Percentiles rank a stretch among this genome's conserved stretches.
These are phyloP conservation scores for Aegilops longissima DNA, from an alignment of 176 grass and related monocot genomes.

Conservation along the genomic window DNA sequence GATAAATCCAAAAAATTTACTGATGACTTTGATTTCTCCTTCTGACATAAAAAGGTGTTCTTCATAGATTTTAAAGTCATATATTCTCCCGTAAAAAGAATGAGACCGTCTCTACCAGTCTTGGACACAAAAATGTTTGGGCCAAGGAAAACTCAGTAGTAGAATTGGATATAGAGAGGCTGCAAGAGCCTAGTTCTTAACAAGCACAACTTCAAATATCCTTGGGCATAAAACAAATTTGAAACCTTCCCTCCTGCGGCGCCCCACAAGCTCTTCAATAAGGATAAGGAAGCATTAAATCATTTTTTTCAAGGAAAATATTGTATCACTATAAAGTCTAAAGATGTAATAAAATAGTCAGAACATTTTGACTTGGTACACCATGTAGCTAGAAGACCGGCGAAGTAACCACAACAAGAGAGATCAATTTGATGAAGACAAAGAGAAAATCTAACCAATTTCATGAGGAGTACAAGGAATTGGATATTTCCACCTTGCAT, in stretches of 20 bases:
- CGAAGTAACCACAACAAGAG: not conserved
- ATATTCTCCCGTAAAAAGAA: conserved; percentile 14
- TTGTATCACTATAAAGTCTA: not conserved
- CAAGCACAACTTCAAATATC: conserved; percentile 2
- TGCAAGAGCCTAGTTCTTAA: not conserved
- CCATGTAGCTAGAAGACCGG: not conserved
- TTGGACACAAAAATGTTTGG: not conserved
- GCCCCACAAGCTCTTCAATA: not conserved
- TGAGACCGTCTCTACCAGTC: conserved; percentile 8
- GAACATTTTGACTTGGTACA: not conserved
- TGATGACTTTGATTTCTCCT: conserved; percentile 39
- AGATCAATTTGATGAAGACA: not conserved
- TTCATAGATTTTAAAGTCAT: conserved; percentile 49
- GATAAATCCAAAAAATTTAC: conserved; percentile 28
- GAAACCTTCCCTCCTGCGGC: not conserved
- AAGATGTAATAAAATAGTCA: not conserved
- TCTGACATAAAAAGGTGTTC: conserved; percentile 30
- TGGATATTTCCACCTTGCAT: not conserved
- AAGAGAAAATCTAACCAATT: not conserved
- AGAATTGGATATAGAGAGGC: not conserved
- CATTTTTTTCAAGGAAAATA: not conserved
- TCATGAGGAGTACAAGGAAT: not conserved
- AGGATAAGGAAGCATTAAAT: not conserved
- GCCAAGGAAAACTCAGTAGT: not conserved
- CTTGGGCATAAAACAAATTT: not conserved